These are phyloP conservation scores for Botrytis paeoniae DNA, from an alignment of 2,329 filamentous ascomycete species.

Conservation along the genomic window DNA sequence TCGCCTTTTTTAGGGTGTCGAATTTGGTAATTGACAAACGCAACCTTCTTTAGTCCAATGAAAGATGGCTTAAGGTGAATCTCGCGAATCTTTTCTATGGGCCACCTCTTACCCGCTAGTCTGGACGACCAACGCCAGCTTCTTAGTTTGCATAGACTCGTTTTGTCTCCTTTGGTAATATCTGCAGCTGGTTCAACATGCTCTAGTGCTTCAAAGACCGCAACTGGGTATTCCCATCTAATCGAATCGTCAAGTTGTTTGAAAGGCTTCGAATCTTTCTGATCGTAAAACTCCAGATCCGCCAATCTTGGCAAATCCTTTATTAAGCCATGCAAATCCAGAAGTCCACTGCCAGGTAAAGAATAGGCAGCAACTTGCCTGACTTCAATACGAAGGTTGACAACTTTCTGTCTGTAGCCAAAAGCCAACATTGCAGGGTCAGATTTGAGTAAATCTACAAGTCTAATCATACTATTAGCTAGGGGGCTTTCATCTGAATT, in stretches of 20 bases:
- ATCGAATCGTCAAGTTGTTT: slow-evolving; percentile 53
- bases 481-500: too few relatives aligned
- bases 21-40: slow-evolving; percentile 62
- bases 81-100: slow-evolving; percentile 48
- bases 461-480: slow-evolving; percentile 9
- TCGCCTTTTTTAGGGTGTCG: slow-evolving; percentile 43
- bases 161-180: slow-evolving; percentile 31
- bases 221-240: slow-evolving; percentile 67
- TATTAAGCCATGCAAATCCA: slow-evolving; percentile 58
- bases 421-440: slow-evolving; percentile 32
- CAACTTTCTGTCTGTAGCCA: slow-evolving; percentile 37
- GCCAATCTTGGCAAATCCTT: slow-evolving; percentile 63
- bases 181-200: slow-evolving; percentile 47
- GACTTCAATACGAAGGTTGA: slow-evolving; percentile 36
- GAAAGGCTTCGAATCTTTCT: slow-evolving; percentile 65
- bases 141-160: slow-evolving; percentile 40
- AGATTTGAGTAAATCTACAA: slow-evolving; percentile 52
- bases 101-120: slow-evolving; percentile 45
- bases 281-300: slow-evolving; percentile 69
- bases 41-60: slow-evolving; percentile 51
- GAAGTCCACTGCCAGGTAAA: slow-evolving; percentile 50
- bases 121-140: slow-evolving; percentile 63
- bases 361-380: slow-evolving; percentile 51
- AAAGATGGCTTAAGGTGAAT: slow-evolving; percentile 59
- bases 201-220: slow-evolving; percentile 63